These are phyloP conservation scores for Solanum clarkiae DNA, from an alignment of 257 asterid genomes.

Conservation along the genomic window DNA sequence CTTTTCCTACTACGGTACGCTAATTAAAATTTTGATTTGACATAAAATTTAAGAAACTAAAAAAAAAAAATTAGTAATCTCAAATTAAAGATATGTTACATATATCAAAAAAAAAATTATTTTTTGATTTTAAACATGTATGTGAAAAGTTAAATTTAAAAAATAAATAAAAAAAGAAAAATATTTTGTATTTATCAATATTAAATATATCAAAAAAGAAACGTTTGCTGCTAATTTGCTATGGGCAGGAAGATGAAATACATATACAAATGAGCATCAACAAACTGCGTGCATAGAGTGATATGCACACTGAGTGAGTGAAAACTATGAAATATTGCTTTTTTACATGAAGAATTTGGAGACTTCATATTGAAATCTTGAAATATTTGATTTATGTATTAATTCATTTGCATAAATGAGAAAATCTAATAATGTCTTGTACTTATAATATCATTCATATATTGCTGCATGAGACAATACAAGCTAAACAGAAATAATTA, in stretches of 20 bases:
- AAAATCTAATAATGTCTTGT: not conserved
- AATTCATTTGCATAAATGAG: not conserved
- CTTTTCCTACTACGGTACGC: not conserved
- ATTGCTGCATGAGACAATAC: not conserved
- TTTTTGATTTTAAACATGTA: too few species aligned
- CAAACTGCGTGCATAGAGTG: not conserved
- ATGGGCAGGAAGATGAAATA: not conserved
- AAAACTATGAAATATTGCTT: not conserved
- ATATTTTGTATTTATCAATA: too few species aligned
- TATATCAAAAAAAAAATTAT: too few species aligned
- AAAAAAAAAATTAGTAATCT: not conserved
- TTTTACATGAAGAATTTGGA: not conserved
- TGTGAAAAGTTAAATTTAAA: too few species aligned
- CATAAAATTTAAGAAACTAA: too few species aligned
- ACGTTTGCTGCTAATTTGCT: too few species aligned
- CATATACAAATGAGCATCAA: not conserved
- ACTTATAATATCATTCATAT: not conserved
- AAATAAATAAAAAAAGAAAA: too few species aligned
- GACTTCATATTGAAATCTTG: not conserved
- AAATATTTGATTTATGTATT: not conserved
- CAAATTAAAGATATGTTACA: not conserved
- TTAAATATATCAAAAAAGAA: too few species aligned
- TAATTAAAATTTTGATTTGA: not conserved
- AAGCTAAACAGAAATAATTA: not conserved
- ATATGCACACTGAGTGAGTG: not conserved